These are phyloP conservation scores for Solanum clarkiae DNA, from an alignment of 257 asterid species.

Conservation along the genomic window DNA sequence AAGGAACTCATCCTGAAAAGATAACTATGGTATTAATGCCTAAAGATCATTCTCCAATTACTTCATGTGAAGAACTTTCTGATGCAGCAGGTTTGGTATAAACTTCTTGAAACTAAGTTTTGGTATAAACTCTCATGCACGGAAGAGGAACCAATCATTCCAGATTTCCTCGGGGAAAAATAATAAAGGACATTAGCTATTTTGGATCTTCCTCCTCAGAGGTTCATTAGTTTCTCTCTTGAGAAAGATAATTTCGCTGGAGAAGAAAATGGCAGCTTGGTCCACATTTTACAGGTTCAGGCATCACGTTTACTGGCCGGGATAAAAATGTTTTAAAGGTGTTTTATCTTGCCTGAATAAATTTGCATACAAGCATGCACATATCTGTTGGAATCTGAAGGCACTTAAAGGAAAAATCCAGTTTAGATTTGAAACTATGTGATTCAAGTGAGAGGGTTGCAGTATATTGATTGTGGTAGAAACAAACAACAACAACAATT, in stretches of 20 bases:
- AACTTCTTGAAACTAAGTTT: background rate
- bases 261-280: background rate
- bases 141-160: background rate
- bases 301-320: background rate
- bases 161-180: background rate
- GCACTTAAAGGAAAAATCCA: background rate
- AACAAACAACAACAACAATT: background rate
- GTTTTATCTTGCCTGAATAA: background rate
- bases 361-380: background rate
- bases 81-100: background rate
- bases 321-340: background rate
- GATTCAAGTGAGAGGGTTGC: background rate
- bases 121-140: background rate
- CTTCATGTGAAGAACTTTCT: background rate
- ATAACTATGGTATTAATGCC: background rate
- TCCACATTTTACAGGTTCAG: background rate
- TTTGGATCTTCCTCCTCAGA: background rate
- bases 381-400: background rate
- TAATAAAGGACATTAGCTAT: background rate
- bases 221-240: background rate
- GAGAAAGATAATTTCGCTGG: background rate
- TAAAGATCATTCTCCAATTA: background rate
- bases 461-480: background rate
- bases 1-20: background rate
- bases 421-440: background rate